These are phyloP conservation scores for Barbarea vulgaris DNA, from an alignment of 345 rosid species.

Conservation along the genomic window DNA sequence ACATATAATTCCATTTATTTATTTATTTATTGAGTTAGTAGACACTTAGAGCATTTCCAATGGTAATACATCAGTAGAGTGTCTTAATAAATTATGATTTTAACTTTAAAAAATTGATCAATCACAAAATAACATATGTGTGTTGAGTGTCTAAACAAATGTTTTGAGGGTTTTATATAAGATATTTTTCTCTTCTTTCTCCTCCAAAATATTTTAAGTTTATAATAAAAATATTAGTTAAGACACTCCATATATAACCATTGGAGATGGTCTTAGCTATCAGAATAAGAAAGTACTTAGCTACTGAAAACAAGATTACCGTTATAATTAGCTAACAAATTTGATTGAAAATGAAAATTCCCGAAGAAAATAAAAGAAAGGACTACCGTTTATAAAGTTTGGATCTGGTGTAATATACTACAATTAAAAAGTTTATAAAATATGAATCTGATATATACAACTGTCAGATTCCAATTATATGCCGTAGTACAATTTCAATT, in stretches of 20 bases:
- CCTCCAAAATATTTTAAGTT: too few relatives aligned
- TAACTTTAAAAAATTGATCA: too few relatives aligned
- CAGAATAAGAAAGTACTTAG: neutral
- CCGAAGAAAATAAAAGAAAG: neutral
- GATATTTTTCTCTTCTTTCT: too few relatives aligned
- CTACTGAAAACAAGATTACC: conserved; percentile 14
- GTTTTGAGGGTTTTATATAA: too few relatives aligned
- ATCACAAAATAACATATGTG: too few relatives aligned
- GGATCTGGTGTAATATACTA: neutral
- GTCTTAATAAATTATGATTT: too few relatives aligned
- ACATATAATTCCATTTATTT: neutral
- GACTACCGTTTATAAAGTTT: neutral
- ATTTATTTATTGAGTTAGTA: neutral
- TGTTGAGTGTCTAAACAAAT: too few relatives aligned
- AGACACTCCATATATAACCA: too few relatives aligned
- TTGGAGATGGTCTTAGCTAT: too few relatives aligned
- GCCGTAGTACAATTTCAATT: conserved; percentile 9
- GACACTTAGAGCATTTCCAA: too few relatives aligned
- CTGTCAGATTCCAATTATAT: conserved; percentile 32
- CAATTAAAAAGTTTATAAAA: neutral
- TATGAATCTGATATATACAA: conserved; percentile 11
- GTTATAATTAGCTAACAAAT: neutral
- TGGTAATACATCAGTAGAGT: too few relatives aligned
- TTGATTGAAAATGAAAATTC: neutral
- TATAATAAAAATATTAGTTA: too few relatives aligned